Evolutionary conservation across 441 rosid genomes (phyloP).

Genomic region (Euphorbia corollata): DNA sequence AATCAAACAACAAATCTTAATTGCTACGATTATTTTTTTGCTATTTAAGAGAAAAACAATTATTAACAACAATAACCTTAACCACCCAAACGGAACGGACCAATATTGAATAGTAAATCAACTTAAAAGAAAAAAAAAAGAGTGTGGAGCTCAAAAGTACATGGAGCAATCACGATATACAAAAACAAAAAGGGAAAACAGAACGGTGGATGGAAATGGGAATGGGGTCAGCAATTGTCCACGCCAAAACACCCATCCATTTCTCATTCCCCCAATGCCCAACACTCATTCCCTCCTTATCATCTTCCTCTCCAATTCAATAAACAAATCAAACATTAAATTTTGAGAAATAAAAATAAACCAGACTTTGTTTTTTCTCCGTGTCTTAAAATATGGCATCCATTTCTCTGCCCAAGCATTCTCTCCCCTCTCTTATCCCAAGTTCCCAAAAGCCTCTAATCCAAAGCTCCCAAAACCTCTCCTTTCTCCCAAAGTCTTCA

Average conservation of each 20-base stretch:
- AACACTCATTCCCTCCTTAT: conserved; percentile 13
- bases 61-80: too few relatives aligned
- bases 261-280: conserved; percentile 15
- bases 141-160: too few relatives aligned
- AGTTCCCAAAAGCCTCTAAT: conserved; percentile 27
- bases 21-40: too few relatives aligned
- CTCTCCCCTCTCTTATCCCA: conserved; percentile 35
- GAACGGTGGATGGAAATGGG: not conserved
- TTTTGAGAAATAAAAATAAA: not conserved
- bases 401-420: conserved; percentile 39
- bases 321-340: not conserved
- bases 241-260: conserved; percentile 32
- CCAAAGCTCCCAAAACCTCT: conserved; percentile 26
- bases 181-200: not conserved
- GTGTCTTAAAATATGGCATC: conserved; percentile 36
- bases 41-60: too few relatives aligned
- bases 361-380: not conserved
- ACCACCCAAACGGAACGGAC: too few relatives aligned
- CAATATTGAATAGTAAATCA: too few relatives aligned
- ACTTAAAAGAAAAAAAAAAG: too few relatives aligned
- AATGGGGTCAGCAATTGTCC: conserved; percentile 46
- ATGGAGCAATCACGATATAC: not conserved
- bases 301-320: conserved; percentile 22
- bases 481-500: conserved; percentile 41
- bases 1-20: too few relatives aligned